A percentile compares a stretch with the other conserved stretches of the same genome.
Conservation (phyloP, 805 yeast genomes). For the Kurtzmaniella cleridarum region DNA sequence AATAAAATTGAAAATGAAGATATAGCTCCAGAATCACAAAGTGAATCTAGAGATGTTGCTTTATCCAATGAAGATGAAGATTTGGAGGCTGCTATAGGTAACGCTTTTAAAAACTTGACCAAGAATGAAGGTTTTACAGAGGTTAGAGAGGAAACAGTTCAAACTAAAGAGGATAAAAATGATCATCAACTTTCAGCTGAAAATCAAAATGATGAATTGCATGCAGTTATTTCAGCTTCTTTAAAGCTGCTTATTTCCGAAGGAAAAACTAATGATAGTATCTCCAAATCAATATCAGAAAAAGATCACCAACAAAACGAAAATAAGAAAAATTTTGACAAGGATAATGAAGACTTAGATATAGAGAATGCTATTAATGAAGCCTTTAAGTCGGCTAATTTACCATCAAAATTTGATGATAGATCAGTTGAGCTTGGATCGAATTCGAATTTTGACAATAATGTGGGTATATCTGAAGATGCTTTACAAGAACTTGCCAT, state of each 20-base stretch:
- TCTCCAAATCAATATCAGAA: not conserved
- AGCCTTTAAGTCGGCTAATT: conserved; percentile 21
- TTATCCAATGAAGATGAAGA: conserved; percentile 8
- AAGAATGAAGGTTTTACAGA: conserved; percentile 12
- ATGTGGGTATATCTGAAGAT: conserved; percentile 14
- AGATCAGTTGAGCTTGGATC: not conserved
- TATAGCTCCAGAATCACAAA: not conserved
- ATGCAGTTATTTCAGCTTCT: conserved; percentile 17
- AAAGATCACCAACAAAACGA: not conserved
- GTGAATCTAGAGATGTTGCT: not conserved
- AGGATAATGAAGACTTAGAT: conserved; percentile 3
- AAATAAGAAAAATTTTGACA: not conserved
- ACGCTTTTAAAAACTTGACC: conserved; percentile 10
- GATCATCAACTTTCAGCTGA: too few species aligned
- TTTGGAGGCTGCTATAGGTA: conserved; percentile 14
- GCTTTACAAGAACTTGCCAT: conserved; percentile 23
- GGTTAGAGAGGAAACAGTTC: not conserved
- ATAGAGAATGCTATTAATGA: conserved; percentile 25
- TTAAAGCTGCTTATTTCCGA: conserved; percentile 10
- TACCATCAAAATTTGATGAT: not conserved
- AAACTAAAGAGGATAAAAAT: not conserved
- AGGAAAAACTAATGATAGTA: not conserved
- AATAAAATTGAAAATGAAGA: not conserved
- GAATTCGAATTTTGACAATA: not conserved
- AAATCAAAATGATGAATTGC: conserved; percentile 13